A percentile compares a stretch with the other conserved stretches of the same genome.
Conservation (phyloP, 176 grass and related monocot genomes). For the Poa pratensis region DNA sequence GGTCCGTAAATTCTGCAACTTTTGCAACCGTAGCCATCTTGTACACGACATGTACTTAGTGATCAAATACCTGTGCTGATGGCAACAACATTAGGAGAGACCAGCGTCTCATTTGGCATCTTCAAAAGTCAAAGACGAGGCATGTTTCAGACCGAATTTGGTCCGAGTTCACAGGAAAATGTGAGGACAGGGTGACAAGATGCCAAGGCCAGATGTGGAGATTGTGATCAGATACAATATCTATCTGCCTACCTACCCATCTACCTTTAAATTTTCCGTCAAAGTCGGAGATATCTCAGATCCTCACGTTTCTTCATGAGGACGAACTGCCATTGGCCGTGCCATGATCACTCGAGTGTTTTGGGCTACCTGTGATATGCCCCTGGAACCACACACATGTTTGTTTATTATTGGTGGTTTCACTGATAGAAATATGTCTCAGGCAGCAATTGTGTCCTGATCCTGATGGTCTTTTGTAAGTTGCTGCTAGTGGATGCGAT, state of each 20-base stretch:
- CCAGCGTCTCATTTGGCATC: conserved; percentile 23
- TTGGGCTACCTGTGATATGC: conserved; percentile 41
- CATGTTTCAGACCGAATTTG: not conserved
- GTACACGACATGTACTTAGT: conserved; percentile 16
- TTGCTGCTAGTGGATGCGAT: not conserved
- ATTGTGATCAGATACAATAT: not conserved
- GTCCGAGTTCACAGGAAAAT: not conserved
- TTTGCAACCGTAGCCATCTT: not conserved
- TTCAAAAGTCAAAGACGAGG: conserved; percentile 38
- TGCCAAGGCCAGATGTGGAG: conserved; percentile 28
- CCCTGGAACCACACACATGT: not conserved
- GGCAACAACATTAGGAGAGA: not conserved
- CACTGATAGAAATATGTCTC: not conserved
- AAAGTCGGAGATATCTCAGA: conserved; percentile 16
- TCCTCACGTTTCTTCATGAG: conserved; percentile 31
- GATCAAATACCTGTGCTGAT: conserved; percentile 47
- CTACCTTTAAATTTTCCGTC: not conserved
- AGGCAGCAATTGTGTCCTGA: conserved; percentile 3
- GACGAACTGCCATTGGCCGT: conserved; percentile 35
- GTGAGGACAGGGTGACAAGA: conserved; percentile 29
- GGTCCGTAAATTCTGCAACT: too few relatives aligned
- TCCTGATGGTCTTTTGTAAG: not conserved
- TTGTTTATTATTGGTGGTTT: conserved; percentile 25
- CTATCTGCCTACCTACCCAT: conserved; percentile 2
- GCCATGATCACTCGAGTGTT: conserved; percentile 1